Evolutionary conservation across 345 rosid species (phyloP).

Genomic region (Eutrema yunnanense): DNA sequence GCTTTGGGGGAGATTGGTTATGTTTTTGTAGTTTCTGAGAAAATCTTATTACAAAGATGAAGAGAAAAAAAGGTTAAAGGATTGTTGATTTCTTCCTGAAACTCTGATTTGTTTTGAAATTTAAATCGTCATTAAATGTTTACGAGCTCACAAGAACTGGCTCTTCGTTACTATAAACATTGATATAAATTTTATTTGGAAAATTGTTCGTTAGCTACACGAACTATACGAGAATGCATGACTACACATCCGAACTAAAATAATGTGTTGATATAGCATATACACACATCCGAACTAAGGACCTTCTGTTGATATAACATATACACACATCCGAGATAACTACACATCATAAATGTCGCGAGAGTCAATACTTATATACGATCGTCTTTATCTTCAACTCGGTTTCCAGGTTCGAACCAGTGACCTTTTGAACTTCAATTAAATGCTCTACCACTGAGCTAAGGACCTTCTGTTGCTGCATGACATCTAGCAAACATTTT

Average conservation of each 20-base stretch:
- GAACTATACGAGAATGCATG: too few relatives aligned
- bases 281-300: too few relatives aligned
- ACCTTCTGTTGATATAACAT: too few relatives aligned
- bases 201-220: too few relatives aligned
- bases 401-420: constrained; percentile 35
- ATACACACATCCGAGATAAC: too few relatives aligned
- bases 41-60: constrained; percentile 16
- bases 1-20: background rate
- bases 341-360: too few relatives aligned
- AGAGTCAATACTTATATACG: too few relatives aligned
- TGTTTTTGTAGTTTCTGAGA: constrained; percentile 3
- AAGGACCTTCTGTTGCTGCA: constrained; percentile 39
- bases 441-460: constrained; percentile 90
- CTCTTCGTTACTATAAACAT: background rate
- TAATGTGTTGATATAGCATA: too few relatives aligned
- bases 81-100: background rate
- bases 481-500: too few relatives aligned
- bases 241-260: too few relatives aligned
- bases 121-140: background rate
- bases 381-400: too few relatives aligned
- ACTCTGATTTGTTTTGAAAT: background rate
- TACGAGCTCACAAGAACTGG: background rate
- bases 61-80: background rate
- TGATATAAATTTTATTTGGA: too few relatives aligned
- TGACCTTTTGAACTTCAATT: constrained; percentile 83